Percentiles rank a stretch among this genome's conserved stretches.
These are phyloP conservation scores for Curvularia spicifera DNA, from an alignment of 2,329 filamentous ascomycete genomes.

Conservation along the genomic window DNA sequence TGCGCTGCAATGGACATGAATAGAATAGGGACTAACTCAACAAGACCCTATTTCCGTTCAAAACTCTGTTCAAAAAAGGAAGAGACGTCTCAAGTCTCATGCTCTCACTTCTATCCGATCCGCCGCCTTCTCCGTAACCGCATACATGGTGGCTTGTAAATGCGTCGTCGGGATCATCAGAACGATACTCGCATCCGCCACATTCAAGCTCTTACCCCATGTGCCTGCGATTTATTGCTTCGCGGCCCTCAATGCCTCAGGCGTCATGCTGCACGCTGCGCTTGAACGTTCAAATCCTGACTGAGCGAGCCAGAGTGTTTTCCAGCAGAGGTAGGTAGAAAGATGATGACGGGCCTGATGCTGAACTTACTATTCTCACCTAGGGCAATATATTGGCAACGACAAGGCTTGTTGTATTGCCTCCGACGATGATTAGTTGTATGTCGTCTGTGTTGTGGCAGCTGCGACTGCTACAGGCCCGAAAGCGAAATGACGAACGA, in stretches of 20 bases:
- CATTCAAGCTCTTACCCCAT: slow-evolving; percentile 26
- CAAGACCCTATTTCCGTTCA: not conserved
- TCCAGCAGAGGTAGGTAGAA: no score
- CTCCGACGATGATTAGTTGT: slow-evolving; percentile 39
- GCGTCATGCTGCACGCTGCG: slow-evolving; percentile 30
- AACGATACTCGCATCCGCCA: slow-evolving; percentile 32
- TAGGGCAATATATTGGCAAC: slow-evolving; percentile 15
- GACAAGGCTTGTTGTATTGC: slow-evolving; percentile 27
- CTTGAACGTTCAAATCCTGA: slow-evolving; percentile 27
- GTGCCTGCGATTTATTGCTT: slow-evolving; percentile 24
- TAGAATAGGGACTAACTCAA: not conserved
- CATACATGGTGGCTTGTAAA: slow-evolving; percentile 26
- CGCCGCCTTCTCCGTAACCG: slow-evolving; percentile 11
- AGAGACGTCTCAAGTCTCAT: not conserved
- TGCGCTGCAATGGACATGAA: not conserved
- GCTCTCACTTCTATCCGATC: slow-evolving; percentile 8
- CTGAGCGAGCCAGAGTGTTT: slow-evolving; percentile 2
- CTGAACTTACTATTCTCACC: slow-evolving; percentile 10
- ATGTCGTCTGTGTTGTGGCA: slow-evolving; percentile 9
- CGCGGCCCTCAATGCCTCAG: slow-evolving; percentile 23
- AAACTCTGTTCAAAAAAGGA: not conserved
- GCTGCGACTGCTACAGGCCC: not conserved
- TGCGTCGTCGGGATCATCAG: slow-evolving; percentile 29
- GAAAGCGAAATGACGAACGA: slow-evolving; percentile 4
- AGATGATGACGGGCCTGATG: not conserved